phyloP scores from a whole-genome alignment of 2,329 filamentous ascomycete genomes.

The Pseudocercospora macadamiae region DNA sequence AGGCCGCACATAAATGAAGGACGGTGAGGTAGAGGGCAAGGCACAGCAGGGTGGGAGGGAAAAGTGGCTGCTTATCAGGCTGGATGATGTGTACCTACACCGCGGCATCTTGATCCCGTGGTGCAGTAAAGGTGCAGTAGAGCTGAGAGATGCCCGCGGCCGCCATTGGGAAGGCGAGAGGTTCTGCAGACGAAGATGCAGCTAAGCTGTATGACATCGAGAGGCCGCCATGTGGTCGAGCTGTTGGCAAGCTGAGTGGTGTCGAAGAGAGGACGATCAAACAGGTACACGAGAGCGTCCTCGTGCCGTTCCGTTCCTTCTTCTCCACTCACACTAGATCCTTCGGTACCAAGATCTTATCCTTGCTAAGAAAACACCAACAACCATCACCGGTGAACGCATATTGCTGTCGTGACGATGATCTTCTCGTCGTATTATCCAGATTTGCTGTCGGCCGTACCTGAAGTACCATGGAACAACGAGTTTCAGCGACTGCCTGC shows the following conservation, averaged over 20 bases:
- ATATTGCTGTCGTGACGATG: neutral
- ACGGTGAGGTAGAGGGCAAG: neutral
- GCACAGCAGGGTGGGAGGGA: neutral
- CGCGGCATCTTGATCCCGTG: neutral
- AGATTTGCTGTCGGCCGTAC: too few relatives aligned
- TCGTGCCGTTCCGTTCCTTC: neutral
- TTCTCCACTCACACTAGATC: neutral
- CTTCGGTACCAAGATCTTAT: neutral
- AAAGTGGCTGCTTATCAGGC: slow-evolving; percentile 4
- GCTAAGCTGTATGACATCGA: neutral
- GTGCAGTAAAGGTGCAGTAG: neutral
- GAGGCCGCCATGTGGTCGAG: neutral
- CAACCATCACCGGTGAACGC: neutral
- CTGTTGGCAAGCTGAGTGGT: neutral
- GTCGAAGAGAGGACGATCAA: neutral
- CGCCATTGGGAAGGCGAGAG: neutral
- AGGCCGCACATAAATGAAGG: neutral
- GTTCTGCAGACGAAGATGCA: neutral
- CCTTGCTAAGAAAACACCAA: neutral
- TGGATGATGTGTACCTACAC: neutral
- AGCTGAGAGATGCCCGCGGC: neutral
- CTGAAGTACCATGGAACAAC: too few relatives aligned
- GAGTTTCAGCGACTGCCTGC: neutral
- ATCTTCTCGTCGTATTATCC: neutral
- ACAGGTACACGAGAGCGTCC: neutral